Percentiles rank a stretch among this genome's conserved stretches.
phyloP scores from a whole-genome alignment of 1,284 basidiomycete species.

The Kalmanozyma brasiliensis region DNA sequence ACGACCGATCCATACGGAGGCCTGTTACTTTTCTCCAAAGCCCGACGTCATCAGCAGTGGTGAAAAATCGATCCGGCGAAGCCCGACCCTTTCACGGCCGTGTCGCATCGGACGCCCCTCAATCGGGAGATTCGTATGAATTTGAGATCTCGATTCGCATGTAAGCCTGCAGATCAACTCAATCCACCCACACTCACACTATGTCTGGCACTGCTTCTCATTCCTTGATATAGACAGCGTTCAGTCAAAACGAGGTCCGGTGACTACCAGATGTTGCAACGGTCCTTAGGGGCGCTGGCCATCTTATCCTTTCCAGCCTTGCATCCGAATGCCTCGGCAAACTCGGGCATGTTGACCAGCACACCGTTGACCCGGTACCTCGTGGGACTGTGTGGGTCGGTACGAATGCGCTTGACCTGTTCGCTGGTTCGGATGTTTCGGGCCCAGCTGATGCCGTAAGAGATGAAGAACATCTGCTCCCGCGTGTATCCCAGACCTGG shows the following conservation, averaged over 20 bases:
- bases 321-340: conserved; percentile 63
- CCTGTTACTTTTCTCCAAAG: not conserved
- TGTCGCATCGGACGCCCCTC: no score
- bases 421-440: conserved; percentile 58
- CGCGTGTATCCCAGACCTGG: conserved; percentile 66
- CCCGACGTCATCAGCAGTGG: conserved; percentile 28
- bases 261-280: conserved; percentile 63
- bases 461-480: conserved; percentile 69
- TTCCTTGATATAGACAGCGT: no score
- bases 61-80: no score
- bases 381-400: conserved; percentile 65
- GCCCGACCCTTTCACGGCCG: no score
- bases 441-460: conserved; percentile 61
- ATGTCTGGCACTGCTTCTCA: no score
- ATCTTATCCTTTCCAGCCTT: conserved; percentile 56
- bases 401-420: conserved; percentile 57
- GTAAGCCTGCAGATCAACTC: no score
- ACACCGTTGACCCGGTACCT: conserved; percentile 62
- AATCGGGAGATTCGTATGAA: no score
- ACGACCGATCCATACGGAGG: no score
- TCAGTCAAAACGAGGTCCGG: no score
- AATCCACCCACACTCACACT: no score
- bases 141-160: no score
- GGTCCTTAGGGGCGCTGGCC: conserved; percentile 45
- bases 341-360: conserved; percentile 57